Percentiles rank a stretch among this genome's conserved stretches.
Conservation (phyloP, 2,329 filamentous ascomycete species). For the Alternaria sp. region DNA sequence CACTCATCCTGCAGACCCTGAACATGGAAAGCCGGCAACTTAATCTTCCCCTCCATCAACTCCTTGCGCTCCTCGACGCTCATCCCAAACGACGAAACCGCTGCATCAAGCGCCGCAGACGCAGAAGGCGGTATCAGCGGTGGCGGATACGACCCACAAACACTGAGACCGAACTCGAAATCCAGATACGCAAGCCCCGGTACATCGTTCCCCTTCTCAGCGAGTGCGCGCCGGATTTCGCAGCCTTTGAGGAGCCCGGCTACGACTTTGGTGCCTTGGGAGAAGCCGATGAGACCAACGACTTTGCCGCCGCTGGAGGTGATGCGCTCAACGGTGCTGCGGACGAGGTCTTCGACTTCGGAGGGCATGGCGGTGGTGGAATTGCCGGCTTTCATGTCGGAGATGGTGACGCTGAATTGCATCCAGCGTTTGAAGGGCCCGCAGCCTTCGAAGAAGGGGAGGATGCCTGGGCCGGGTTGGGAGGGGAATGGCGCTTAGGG, state of each 20-base stretch:
- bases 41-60: slow-evolving; percentile 26
- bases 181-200: slow-evolving; percentile 12
- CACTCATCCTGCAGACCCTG: slow-evolving; percentile 44
- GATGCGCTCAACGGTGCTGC: slow-evolving; percentile 19
- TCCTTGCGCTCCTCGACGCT: slow-evolving; percentile 12
- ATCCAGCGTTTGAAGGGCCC: slow-evolving; percentile 46
- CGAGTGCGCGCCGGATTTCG: slow-evolving; percentile 25
- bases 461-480: slow-evolving; percentile 43
- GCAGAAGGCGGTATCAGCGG: slow-evolving; percentile 31
- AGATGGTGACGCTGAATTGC: slow-evolving; percentile 18
- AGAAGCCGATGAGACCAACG: slow-evolving; percentile 41
- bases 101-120: slow-evolving; percentile 3
- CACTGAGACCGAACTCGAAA: slow-evolving; percentile 30
- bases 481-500: slow-evolving; percentile 39
- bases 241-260: slow-evolving; percentile 37
- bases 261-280: slow-evolving; percentile 44
- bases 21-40: slow-evolving; percentile 41
- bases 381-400: slow-evolving; percentile 22
- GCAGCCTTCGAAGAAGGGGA: slow-evolving; percentile 49
- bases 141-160: slow-evolving; percentile 40
- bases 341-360: slow-evolving; percentile 32
- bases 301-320: slow-evolving; percentile 27
- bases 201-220: neutral
- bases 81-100: neutral
- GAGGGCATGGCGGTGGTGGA: slow-evolving; percentile 17